Conservation (phyloP, 768 basidiomycete species). For the Tremella fuciformis region DNA sequence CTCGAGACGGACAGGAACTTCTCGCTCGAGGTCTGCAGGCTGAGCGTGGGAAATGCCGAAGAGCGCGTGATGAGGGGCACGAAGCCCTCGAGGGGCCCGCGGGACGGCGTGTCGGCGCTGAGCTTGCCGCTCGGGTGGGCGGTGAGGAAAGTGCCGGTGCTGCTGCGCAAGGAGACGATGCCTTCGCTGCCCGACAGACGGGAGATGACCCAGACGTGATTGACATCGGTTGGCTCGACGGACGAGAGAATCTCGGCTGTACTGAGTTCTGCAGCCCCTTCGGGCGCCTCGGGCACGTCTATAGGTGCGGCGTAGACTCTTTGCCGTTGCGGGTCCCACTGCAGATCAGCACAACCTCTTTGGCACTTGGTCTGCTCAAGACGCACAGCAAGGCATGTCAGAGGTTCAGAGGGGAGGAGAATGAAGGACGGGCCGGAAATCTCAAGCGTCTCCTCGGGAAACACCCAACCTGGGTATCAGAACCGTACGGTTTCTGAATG, state of each 20-base stretch:
- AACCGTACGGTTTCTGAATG: neutral
- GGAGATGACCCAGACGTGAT: conserved; percentile 51
- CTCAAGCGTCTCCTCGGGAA: conserved; percentile 44
- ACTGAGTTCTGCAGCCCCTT: conserved; percentile 41
- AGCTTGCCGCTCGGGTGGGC: conserved; percentile 46
- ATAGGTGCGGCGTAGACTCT: conserved; percentile 48
- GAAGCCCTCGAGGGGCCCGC: conserved; percentile 51
- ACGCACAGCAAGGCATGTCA: conserved; percentile 50
- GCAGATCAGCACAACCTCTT: conserved; percentile 1
- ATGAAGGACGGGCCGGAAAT: conserved; percentile 47
- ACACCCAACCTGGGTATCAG: conserved; percentile 42
- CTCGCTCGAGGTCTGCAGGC: conserved; percentile 36
- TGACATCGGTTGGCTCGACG: conserved; percentile 48
- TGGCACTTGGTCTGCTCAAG: too few species aligned
- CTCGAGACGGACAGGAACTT: conserved; percentile 41
- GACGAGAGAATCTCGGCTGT: conserved; percentile 42
- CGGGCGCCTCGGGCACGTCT: conserved; percentile 46
- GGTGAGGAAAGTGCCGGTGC: conserved; percentile 49
- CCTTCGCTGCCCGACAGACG: conserved; percentile 48
- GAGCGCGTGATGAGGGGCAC: conserved; percentile 27
- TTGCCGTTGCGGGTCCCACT: conserved; percentile 49
- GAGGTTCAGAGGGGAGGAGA: conserved; percentile 43
- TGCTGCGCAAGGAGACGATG: conserved; percentile 42
- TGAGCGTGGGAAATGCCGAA: conserved; percentile 34
- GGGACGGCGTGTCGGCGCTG: conserved; percentile 45